phyloP scores from a whole-genome alignment of 371 early-diverging fungal species.

The Capillidium heterosporum region DNA sequence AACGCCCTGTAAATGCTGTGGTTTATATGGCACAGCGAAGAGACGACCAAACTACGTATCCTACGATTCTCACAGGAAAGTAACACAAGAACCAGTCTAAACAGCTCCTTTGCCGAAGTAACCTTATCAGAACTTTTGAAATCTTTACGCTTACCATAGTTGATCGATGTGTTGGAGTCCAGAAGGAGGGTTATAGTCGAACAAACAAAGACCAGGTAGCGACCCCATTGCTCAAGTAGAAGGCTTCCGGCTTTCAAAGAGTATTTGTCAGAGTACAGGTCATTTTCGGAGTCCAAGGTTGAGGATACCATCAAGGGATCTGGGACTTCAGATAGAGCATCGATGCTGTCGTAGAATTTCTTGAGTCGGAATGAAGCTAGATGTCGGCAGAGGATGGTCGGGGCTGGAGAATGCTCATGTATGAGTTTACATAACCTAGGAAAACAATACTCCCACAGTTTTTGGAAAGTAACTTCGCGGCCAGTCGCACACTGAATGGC shows the following conservation, averaged over 20 bases:
- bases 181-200: slow-evolving; percentile 28
- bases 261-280: too few relatives aligned
- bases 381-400: slow-evolving; percentile 35
- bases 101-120: slow-evolving; percentile 33
- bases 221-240: slow-evolving; percentile 52
- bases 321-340: slow-evolving; percentile 27
- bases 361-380: slow-evolving; percentile 37
- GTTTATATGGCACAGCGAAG: slow-evolving; percentile 51
- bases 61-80: slow-evolving; percentile 48
- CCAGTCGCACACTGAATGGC: slow-evolving; percentile 20
- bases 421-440: slow-evolving; percentile 43
- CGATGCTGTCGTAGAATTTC: slow-evolving; percentile 35
- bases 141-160: slow-evolving; percentile 22
- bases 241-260: background rate
- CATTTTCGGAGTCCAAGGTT: background rate
- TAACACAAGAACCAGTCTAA: slow-evolving; percentile 36
- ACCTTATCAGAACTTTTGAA: slow-evolving; percentile 25
- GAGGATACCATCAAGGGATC: slow-evolving; percentile 4
- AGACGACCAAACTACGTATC: slow-evolving; percentile 51
- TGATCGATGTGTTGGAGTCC: slow-evolving; percentile 8
- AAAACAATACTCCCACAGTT: slow-evolving; percentile 38
- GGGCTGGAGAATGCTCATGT: slow-evolving; percentile 34
- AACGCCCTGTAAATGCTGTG: slow-evolving; percentile 40
- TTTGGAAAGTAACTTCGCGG: slow-evolving; percentile 20
- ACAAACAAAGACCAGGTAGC: slow-evolving; percentile 48